Evolutionary conservation across 2,329 filamentous ascomycete species (phyloP), one percentile per base, ranked within the genome.

Genomic region (Cordyceps tenuipes): DNA sequence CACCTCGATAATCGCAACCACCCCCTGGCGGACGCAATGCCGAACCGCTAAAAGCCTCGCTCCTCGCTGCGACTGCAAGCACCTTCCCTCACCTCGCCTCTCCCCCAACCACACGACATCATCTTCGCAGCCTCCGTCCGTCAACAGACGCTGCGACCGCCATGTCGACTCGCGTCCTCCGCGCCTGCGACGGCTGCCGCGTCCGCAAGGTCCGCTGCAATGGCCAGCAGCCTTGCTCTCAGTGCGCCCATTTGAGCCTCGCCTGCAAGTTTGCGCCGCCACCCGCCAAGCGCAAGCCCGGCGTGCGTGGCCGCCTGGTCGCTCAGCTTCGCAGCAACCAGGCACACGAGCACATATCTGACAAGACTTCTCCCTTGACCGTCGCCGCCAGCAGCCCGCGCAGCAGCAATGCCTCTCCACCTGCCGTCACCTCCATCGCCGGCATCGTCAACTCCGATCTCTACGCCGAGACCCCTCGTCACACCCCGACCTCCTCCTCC

Each of bases 121-220:
- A 26, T 26, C 12, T 15, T 2, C 23, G 17, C 23, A n/a, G 29
- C 43, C 7, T 29, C 53, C 3, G n/a, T 29, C 17, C 19, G 21
- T 12, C 9, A 26, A 6, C 39, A 43, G 39, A 3, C 13, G 13
- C 39, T 43, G 39, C 43, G 17, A 21, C 10, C 44, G 19, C 44
- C 19, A 62, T 62, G 61, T 50, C 57, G 15, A 50, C 43, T 26
- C 39, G 61, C 39, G 61, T 59, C 36, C 26, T 57, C 26, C 68
- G 67, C 49, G 73, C 73, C 59, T 75, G 73, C 64, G 71, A 75
- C 61, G 71, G 71, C 51, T 75, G 73, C 62, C 70, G 73, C 43
- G 64, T 74, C 56, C 70, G 73, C 55, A 75, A 75, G 62, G 73
- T 75, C 41, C 70, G 68, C 57, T 75, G 73, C 64, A 73, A 69